Evolutionary conservation across 805 yeast species (phyloP), one percentile per base, ranked within the genome.

Genomic region (Ogataea salicorniae): DNA sequence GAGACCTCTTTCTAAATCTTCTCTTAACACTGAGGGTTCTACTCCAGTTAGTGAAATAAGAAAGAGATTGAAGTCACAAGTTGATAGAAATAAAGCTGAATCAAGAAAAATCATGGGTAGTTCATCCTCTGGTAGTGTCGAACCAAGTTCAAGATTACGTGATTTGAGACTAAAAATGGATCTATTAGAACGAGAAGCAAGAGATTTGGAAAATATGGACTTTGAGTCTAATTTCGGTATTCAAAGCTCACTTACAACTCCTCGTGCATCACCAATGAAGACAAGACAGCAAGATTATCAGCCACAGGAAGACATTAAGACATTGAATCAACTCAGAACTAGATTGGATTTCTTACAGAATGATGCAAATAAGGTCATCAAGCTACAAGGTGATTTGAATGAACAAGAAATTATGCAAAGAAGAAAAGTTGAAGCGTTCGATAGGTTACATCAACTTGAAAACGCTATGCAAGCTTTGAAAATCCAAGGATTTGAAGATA

Each of bases 141-240:
- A 87, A 61, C 95, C 96, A 4, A 84, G 85, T 57, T 77, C 85
- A 3, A 72, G 92, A 53, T 68, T 90, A 44, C 75, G 94, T 50
- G 83, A 80, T 39, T 72, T 91, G 56, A 74, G 96, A 46, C 87
- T 84, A 57, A 78, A 84, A 61, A 89, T 89, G 96, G 95, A 87
- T 49, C 83, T 80, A 52, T 74, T 91, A 45, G 96, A 87, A 61
- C 77, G 79, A 42, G 87, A 87, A 70, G 97, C 97, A 0, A 71
- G 95, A 50, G 87, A 85, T 58, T 73, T 92, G 49, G 97, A 92
- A 62, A 83, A 81, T 78, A 84, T 87, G 18, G 94, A 89, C 54
- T 90, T 88, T 58, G 83, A 81, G 14, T 54, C 57, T 17, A 39
- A 47, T n/a, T 54, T 49, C 13, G 48, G 48, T 33, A 48, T 53